These are phyloP conservation scores for Phalaenopsis aphrodite DNA, from an alignment of 106 monocot species.

Conservation along the genomic window DNA sequence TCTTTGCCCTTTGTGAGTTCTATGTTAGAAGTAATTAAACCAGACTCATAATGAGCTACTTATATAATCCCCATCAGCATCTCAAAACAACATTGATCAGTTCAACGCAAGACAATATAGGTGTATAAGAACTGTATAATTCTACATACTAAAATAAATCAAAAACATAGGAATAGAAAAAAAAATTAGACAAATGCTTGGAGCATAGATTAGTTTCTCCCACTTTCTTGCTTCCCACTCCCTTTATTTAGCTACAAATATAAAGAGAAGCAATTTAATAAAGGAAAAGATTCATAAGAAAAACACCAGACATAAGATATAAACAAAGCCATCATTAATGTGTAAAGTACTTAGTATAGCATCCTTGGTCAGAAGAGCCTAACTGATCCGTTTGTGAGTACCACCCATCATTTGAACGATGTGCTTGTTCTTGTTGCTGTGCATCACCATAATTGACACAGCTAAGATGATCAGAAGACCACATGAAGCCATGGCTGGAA, in stretches of 20 bases:
- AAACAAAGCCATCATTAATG: not conserved
- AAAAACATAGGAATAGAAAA: no score
- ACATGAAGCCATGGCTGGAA: not conserved
- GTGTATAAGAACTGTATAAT: no score
- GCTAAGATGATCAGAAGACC: not conserved
- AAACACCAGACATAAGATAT: not conserved
- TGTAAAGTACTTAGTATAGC: not conserved
- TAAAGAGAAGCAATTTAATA: not conserved
- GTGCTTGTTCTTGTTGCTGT: not conserved
- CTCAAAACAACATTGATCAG: no score
- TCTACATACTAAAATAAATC: no score
- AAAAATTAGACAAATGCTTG: no score
- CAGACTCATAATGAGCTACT: no score
- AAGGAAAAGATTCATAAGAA: not conserved
- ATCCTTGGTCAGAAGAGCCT: not conserved
- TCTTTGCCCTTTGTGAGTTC: no score
- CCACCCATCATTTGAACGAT: not conserved
- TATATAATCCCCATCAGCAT: no score
- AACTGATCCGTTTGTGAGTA: not conserved
- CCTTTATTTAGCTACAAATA: not conserved
- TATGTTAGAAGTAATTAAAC: no score
- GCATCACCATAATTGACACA: not conserved
- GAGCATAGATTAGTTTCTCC: not conserved
- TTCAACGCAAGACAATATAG: no score
- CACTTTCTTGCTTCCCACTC: not conserved